Percentiles rank a stretch among this genome's conserved stretches.
phyloP scores from a whole-genome alignment of 2,329 filamentous ascomycete species.

The Fusarium buxicola region DNA sequence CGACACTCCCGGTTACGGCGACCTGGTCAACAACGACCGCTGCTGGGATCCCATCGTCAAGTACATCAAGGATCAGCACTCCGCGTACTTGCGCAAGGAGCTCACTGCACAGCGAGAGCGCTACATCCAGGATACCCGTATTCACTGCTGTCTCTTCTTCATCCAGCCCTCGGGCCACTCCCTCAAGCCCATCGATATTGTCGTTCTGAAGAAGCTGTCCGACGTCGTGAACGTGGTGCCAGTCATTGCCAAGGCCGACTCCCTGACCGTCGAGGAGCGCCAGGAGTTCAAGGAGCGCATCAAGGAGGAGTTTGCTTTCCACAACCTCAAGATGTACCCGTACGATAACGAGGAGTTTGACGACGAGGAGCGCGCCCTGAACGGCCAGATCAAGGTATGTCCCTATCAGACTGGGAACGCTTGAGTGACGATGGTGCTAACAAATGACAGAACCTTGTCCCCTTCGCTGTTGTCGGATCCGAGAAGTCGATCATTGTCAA shows the following conservation, averaged over 20 bases:
- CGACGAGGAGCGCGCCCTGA: slow-evolving; percentile 92
- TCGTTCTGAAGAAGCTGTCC: slow-evolving; percentile 98
- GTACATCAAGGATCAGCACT: slow-evolving; percentile 99
- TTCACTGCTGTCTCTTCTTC: slow-evolving; percentile 99
- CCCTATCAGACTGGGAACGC: neutral
- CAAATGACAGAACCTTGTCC: slow-evolving; percentile 80
- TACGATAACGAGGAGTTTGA: slow-evolving; percentile 99
- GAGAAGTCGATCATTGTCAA: slow-evolving; percentile 98
- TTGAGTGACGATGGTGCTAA: slow-evolving; percentile 50
- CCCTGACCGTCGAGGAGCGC: slow-evolving; percentile 94
- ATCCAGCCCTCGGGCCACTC: slow-evolving; percentile 98
- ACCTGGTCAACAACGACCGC: slow-evolving; percentile 99
- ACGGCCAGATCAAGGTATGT: slow-evolving; percentile 93
- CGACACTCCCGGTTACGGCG: slow-evolving; percentile 97
- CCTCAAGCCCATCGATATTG: slow-evolving; percentile 98
- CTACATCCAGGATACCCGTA: slow-evolving; percentile 98
- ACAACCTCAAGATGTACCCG: slow-evolving; percentile 99
- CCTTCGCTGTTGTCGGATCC: slow-evolving; percentile 97
- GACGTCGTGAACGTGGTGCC: slow-evolving; percentile 99
- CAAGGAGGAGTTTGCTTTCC: slow-evolving; percentile 99
- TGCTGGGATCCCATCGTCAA: slow-evolving; percentile 99
- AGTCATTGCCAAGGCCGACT: slow-evolving; percentile 98
- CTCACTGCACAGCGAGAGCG: slow-evolving; percentile 98
- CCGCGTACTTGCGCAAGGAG: slow-evolving; percentile 98
- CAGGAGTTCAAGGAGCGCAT: slow-evolving; percentile 98